Percentiles rank a stretch among this genome's conserved stretches.
These are phyloP conservation scores for Candida manassasensis DNA, from an alignment of 805 yeast species.

Conservation along the genomic window DNA sequence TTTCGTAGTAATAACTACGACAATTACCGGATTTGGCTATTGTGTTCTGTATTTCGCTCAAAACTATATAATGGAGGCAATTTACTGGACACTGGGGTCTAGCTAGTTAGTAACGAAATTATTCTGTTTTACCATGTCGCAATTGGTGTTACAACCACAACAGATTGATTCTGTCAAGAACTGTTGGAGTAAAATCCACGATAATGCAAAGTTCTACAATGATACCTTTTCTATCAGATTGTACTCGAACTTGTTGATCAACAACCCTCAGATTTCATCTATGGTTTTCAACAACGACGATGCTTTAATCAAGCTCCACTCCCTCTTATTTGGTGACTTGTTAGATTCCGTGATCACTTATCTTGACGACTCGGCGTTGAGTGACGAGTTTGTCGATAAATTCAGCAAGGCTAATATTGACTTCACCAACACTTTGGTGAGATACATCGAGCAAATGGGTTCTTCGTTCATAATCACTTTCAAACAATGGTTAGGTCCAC, in stretches of 20 bases:
- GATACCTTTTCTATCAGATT: slow-evolving; percentile 27
- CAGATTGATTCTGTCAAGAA: slow-evolving; percentile 15
- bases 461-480: slow-evolving; percentile 33
- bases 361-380: slow-evolving; percentile 20
- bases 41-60: too few relatives aligned
- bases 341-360: slow-evolving; percentile 28
- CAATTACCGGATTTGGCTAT: background rate
- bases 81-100: too few relatives aligned
- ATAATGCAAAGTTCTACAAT: slow-evolving; percentile 24
- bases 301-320: slow-evolving; percentile 23
- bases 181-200: slow-evolving; percentile 32
- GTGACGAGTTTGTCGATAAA: slow-evolving; percentile 30
- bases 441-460: slow-evolving; percentile 42
- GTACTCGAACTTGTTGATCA: slow-evolving; percentile 29
- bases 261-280: slow-evolving; percentile 22
- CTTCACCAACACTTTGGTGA: slow-evolving; percentile 19
- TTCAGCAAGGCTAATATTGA: slow-evolving; percentile 28
- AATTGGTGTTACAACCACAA: slow-evolving; percentile 2
- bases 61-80: too few relatives aligned
- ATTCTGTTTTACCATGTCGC: slow-evolving; percentile 1
- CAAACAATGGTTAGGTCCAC: slow-evolving; percentile 30
- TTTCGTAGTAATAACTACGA: background rate
- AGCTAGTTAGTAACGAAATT: too few relatives aligned
- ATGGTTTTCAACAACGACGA: slow-evolving; percentile 16
- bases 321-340: slow-evolving; percentile 33